Evolutionary conservation across 83 land plant species (phyloP).

Genomic region (Larix sibirica): DNA sequence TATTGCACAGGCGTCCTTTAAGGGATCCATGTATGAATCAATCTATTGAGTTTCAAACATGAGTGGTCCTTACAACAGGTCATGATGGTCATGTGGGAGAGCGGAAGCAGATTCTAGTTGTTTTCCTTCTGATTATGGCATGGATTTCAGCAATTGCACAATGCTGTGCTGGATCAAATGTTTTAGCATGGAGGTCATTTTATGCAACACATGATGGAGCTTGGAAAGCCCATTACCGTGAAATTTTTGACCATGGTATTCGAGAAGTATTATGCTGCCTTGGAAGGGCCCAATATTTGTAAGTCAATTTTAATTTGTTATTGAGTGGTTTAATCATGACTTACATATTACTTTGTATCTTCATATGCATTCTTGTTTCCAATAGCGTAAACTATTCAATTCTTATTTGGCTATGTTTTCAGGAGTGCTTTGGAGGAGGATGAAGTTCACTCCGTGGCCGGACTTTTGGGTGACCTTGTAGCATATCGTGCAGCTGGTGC

Average conservation of each 20-base stretch:
- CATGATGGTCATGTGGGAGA: slow-evolving; percentile 16
- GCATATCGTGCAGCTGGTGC: slow-evolving; percentile 93
- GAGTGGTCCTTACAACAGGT: slow-evolving; percentile 25
- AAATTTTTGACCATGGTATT: slow-evolving; percentile 92
- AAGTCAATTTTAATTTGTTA: slow-evolving; percentile 22
- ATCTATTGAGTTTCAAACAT: not conserved
- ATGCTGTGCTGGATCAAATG: slow-evolving; percentile 77
- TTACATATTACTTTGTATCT: not conserved
- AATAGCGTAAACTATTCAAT: not conserved
- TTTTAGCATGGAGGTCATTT: slow-evolving; percentile 81
- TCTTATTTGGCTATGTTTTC: not conserved
- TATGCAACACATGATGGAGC: slow-evolving; percentile 76
- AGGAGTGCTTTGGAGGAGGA: slow-evolving; percentile 82
- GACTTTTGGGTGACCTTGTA: slow-evolving; percentile 83
- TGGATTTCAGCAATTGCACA: slow-evolving; percentile 64
- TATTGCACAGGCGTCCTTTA: not conserved
- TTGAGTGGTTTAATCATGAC: slow-evolving; percentile 6
- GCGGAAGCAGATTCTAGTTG: slow-evolving; percentile 41
- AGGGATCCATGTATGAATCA: not conserved
- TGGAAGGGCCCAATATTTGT: slow-evolving; percentile 85
- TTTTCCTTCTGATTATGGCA: slow-evolving; percentile 33
- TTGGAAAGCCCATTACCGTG: slow-evolving; percentile 92
- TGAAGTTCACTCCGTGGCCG: slow-evolving; percentile 87
- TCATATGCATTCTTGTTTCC: not conserved
- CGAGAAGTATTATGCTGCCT: slow-evolving; percentile 89